Base-by-base conservation (phyloP, 179 eudicot genomes). In the Spinacia oleracea region DNA sequence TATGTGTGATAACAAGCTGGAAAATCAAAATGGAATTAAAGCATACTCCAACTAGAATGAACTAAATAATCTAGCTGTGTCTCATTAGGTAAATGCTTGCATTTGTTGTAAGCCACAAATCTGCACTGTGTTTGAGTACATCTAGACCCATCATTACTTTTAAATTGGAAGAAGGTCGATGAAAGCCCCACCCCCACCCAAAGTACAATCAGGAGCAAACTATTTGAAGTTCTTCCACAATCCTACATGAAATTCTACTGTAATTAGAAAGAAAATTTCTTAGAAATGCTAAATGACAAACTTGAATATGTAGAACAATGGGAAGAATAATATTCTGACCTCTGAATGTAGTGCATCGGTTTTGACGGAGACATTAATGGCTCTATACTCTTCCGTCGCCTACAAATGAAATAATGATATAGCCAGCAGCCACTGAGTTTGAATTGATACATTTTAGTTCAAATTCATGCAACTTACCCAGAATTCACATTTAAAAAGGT, bases 401-500 rank as follows among this genome's bases (percentile, higher is more conserved):
- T 96, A 77, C 66, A 86, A 63, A 66, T 46, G 51, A 20, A 34
- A 69, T 31, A 31, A 31, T 66, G 42, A 51, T 59, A 56, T 43
- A 40, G 66, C 76, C 67, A 66, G 63, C 45, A 80, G 43, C 34
- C 76, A 35, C 4, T 21, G 21, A 58, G 48, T 66, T 60, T 67
- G 27, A 68, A 60, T 55, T 60, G 55, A 58, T 34, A 74, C 51
- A 59, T 64, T 68, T 75, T 68, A 74, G 35, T 38, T 46, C 51
- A 42, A 53, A 42, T 62, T 76, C 31, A 81, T 79, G 81, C 81
- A 77, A 86, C 98, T 80, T 67, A 93, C 98, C 95, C 92, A 90
- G 87, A 88, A 93, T 75, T 93, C 97, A 80, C 82, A 93, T 80
- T 84, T 89, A 88, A 93, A 92, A 48, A 90, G 89, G 82, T 92